Percentiles rank a stretch among this genome's conserved stretches.
Conservation (phyloP, 2,329 filamentous ascomycete genomes). For the Lasiodiplodia gonubiensis region DNA sequence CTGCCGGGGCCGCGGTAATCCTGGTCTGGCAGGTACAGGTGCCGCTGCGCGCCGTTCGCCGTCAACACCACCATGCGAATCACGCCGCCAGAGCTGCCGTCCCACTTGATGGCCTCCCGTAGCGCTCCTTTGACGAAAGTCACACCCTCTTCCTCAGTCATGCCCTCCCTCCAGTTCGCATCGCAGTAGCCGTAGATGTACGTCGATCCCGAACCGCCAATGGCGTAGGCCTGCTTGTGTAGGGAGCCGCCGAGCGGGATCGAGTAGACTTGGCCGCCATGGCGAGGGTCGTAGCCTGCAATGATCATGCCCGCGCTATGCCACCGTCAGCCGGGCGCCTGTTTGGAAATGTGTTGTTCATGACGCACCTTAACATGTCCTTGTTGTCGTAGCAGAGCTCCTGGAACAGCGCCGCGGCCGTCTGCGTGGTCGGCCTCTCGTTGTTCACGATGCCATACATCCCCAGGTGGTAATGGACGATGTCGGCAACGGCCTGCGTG, state of each 20-base stretch:
- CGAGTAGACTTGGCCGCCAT: constrained; percentile 96
- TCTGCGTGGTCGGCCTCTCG: constrained; percentile 90
- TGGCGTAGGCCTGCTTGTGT: constrained; percentile 95
- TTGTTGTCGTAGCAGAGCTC: constrained; percentile 99
- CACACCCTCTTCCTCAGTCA: constrained; percentile 91
- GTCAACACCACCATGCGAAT: constrained; percentile 98
- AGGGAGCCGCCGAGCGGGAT: constrained; percentile 95
- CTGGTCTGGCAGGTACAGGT: constrained; percentile 89
- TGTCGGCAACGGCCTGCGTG: constrained; percentile 96
- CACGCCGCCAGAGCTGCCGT: constrained; percentile 96
- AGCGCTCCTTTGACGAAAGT: constrained; percentile 91
- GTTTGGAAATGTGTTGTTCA: not conserved
- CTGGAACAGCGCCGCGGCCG: constrained; percentile 93
- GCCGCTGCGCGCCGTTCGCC: constrained; percentile 83
- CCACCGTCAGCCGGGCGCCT: constrained; percentile 33
- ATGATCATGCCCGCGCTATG: constrained; percentile 92
- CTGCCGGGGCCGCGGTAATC: constrained; percentile 77
- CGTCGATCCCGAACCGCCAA: constrained; percentile 94
- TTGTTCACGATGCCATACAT: constrained; percentile 91
- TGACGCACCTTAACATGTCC: constrained; percentile 79
- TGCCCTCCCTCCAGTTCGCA: constrained; percentile 91
- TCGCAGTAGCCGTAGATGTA: constrained; percentile 99
- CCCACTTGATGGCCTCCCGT: constrained; percentile 97
- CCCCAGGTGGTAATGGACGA: constrained; percentile 94
- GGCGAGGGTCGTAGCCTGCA: constrained; percentile 93